These are phyloP conservation scores for Loxodes magnus DNA, from an alignment of 73 alveolate genomes.

Conservation along the genomic window DNA sequence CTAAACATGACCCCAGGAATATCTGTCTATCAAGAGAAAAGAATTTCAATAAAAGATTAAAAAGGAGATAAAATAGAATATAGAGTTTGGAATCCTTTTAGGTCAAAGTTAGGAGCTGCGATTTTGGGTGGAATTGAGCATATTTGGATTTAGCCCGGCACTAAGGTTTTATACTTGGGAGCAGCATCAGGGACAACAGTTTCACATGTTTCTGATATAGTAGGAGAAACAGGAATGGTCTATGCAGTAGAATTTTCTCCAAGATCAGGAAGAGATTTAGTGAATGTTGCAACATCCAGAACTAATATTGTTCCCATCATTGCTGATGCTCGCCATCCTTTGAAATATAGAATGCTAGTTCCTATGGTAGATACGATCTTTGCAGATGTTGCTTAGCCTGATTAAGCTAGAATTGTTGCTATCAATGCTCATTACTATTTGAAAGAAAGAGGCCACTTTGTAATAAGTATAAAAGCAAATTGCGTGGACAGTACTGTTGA, in stretches of 20 bases:
- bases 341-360: slow-evolving; percentile 95
- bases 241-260: slow-evolving; percentile 98
- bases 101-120: slow-evolving; percentile 98
- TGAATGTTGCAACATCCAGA: slow-evolving; percentile 88
- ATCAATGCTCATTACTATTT: slow-evolving; percentile 82
- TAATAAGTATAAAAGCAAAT: slow-evolving; percentile 93
- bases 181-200: slow-evolving; percentile 99
- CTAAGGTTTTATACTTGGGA: slow-evolving; percentile 86
- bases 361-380: slow-evolving; percentile 97
- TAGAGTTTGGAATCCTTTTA: slow-evolving; percentile 99
- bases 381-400: slow-evolving; percentile 99
- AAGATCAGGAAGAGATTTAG: slow-evolving; percentile 97
- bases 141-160: slow-evolving; percentile 96
- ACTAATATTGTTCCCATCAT: slow-evolving; percentile 95
- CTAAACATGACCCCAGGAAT: slow-evolving; percentile 92
- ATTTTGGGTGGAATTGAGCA: slow-evolving; percentile 83
- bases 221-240: slow-evolving; percentile 93
- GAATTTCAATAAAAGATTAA: slow-evolving; percentile 6
- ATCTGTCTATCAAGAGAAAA: slow-evolving; percentile 79
- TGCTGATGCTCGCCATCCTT: slow-evolving; percentile 99
- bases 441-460: slow-evolving; percentile 92
- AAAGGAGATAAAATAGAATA: slow-evolving; percentile 84
- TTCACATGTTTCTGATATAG: slow-evolving; percentile 97
- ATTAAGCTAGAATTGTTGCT: slow-evolving; percentile 89
- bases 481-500: slow-evolving; percentile 97